Base-by-base conservation (phyloP, 1,139 yeast genomes). In the Candida neerlandica region DNA sequence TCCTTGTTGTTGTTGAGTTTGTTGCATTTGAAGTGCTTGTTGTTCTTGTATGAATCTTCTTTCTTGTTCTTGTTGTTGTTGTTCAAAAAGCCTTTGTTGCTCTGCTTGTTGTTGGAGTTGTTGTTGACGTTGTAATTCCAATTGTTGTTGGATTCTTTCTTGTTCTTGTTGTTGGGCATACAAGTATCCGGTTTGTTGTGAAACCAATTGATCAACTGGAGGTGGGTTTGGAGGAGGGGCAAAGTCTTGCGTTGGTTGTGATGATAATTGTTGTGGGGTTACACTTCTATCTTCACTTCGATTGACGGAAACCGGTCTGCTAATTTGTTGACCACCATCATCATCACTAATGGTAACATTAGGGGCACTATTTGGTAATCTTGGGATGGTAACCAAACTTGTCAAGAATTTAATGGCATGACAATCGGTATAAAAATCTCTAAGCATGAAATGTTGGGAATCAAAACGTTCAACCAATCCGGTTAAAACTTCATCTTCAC, bases 351-450 rank as follows among this genome's bases (percentile, higher is more conserved):
- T 71, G 52, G 82, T 72, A 54, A 89, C 78, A 44, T 91, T 90
- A 15, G 97, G 90, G 12, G 87, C 82, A 43, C 70, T 71, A 46
- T 71, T 70, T 9, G 92, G 84, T 49, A 94, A 75, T 59, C 88
- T 83, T 38, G 99, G 99, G 55, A 94, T 85, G 2, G 95, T 86
- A 44, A 94, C 86, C 65, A 94, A 78, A 46, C 92, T 82, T 2
- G 96, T 85, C 62, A 94, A 78, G 61, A 87, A 90, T 64, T 88
- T 87, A 55, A 94, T 82, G 1, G 94, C 82, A 19, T 94, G 86
- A 66, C 97, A 90, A 62, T 92, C 97, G 38, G 95, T 89, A 70
- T 89, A 94, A 59, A 94, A 90, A 58, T 90, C 95, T 59, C 86
- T 81, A 51, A 94, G 72, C 61, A 90, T 80, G 41, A 80, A 77